Evolutionary conservation across 495 filamentous ascomycete species (phyloP), one percentile per base, ranked within the genome.

Genomic region (Bacidia gigantensis): DNA sequence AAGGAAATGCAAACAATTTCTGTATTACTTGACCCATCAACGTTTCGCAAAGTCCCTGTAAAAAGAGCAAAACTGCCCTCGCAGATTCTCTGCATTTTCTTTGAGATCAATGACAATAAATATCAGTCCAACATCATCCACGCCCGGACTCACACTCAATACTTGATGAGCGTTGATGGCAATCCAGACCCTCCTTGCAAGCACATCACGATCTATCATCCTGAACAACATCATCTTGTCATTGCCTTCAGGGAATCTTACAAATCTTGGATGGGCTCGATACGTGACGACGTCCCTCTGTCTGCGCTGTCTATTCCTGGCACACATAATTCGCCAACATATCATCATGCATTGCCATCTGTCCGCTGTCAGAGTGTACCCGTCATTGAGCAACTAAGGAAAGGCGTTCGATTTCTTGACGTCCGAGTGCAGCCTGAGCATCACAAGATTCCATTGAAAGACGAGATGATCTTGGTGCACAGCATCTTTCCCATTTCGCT

Each of bases 351-450:
- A 18, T 78, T 95, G 0, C 92, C 92, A 5, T 92, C 87, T 0
- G 92, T 98, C 11, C 84, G 92, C 50, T 98, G 92, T 68, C 92
- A 98, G 67, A 81, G 86, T 23, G 87, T 89, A 22, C 69, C 76
- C 42, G 75, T 88, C 3, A 72, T 71, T 41, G 78, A 78, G 44
- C 92, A 98, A 63, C 77, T 98, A 46, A 69, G 82, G 46, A 93
- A 95, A 67, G 92, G 92, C 32, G 82, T 97, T 21, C 87, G 92
- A 49, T 97, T 95, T 71, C 80, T 98, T 58, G 92, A 98, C 63
- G 80, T 98, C 54, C 82, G 92, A 42, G 85, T 86, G 39, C 78
- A 86, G 59, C 78, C 77, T 3, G 67, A 75, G 32, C 67, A 70
- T 58, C 76, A 79, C 3, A 69, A 77, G 17, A 69, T 82, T 42